Conservation (phyloP, 495 filamentous ascomycete genomes). For the Aspergillus haitiensis region DNA sequence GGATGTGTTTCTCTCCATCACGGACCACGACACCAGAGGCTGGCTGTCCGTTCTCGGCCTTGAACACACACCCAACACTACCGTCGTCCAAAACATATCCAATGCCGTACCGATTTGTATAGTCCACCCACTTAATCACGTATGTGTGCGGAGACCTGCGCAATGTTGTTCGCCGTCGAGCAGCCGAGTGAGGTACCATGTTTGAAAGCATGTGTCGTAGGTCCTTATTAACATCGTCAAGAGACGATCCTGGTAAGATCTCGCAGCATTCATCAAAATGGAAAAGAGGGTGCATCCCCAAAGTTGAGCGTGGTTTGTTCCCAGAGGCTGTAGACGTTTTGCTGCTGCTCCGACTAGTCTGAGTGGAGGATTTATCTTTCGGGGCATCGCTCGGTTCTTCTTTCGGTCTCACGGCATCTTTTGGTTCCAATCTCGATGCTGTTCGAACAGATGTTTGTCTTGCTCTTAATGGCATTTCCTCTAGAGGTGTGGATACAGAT, state of each 20-base stretch:
- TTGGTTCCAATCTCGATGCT: slow-evolving; percentile 11
- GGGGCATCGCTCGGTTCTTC: slow-evolving; percentile 2
- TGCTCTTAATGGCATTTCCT: slow-evolving; percentile 21
- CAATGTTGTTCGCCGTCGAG: slow-evolving; percentile 34
- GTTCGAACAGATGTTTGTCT: slow-evolving; percentile 16
- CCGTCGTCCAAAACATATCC: slow-evolving; percentile 85
- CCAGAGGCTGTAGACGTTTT: slow-evolving; percentile 30
- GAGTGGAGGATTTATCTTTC: slow-evolving; percentile 13
- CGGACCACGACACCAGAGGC: slow-evolving; percentile 70
- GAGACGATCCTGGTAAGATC: slow-evolving; percentile 39
- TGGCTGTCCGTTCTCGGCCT: slow-evolving; percentile 59
- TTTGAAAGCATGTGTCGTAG: slow-evolving; percentile 47
- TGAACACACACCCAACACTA: slow-evolving; percentile 78
- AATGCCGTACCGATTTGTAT: slow-evolving; percentile 85
- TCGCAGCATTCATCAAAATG: slow-evolving; percentile 41
- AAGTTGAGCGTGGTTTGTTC: slow-evolving; percentile 40
- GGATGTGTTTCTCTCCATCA: slow-evolving; percentile 55
- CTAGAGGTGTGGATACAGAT: slow-evolving; percentile 24
- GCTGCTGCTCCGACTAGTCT: slow-evolving; percentile 32
- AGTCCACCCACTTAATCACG: slow-evolving; percentile 94
- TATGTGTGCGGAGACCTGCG: slow-evolving; percentile 45
- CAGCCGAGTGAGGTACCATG: slow-evolving; percentile 36
- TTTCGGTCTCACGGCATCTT: slow-evolving; percentile 5
- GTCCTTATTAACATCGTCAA: slow-evolving; percentile 43
- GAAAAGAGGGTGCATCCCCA: slow-evolving; percentile 43